phyloP scores from a whole-genome alignment of 108 stramenopile genomes.

The Nitzschia inconspicua region DNA sequence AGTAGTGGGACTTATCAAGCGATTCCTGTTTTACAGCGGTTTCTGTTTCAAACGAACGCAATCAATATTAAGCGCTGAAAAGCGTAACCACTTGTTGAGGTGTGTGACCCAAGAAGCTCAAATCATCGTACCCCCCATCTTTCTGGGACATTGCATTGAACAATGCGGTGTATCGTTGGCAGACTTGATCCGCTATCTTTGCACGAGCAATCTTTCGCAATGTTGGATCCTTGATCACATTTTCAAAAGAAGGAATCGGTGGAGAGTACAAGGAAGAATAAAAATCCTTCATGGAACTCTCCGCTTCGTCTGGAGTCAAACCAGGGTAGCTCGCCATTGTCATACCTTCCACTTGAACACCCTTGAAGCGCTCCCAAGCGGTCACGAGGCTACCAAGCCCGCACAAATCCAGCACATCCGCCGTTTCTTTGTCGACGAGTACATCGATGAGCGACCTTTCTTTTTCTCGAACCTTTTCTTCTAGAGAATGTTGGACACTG shows the following conservation, averaged over 20 bases:
- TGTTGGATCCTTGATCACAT: constrained; percentile 72
- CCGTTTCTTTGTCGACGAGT: constrained; percentile 59
- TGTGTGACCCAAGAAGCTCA: constrained; percentile 67
- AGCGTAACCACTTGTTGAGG: constrained; percentile 77
- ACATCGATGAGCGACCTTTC: constrained; percentile 57
- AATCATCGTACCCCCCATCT: constrained; percentile 76
- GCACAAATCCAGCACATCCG: constrained; percentile 59
- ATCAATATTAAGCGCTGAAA: constrained; percentile 51
- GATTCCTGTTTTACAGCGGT: too few relatives aligned
- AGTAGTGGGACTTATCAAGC: too few relatives aligned
- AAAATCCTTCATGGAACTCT: constrained; percentile 71
- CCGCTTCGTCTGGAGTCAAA: constrained; percentile 52
- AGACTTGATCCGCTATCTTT: constrained; percentile 62
- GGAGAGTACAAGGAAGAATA: constrained; percentile 78
- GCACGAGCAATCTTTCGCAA: constrained; percentile 64
- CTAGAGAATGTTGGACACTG: constrained; percentile 40
- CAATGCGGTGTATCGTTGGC: constrained; percentile 45
- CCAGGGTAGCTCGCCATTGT: constrained; percentile 77
- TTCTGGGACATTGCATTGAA: constrained; percentile 41
- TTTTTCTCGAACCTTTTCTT: constrained; percentile 39
- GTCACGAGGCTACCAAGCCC: constrained; percentile 53
- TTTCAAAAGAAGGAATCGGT: constrained; percentile 76
- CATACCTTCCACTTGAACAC: constrained; percentile 62
- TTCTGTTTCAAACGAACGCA: too few relatives aligned
- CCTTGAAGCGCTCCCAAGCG: constrained; percentile 45